Evolutionary conservation across 768 basidiomycete genomes (phyloP).

Genomic region (Boletus fagicola): DNA sequence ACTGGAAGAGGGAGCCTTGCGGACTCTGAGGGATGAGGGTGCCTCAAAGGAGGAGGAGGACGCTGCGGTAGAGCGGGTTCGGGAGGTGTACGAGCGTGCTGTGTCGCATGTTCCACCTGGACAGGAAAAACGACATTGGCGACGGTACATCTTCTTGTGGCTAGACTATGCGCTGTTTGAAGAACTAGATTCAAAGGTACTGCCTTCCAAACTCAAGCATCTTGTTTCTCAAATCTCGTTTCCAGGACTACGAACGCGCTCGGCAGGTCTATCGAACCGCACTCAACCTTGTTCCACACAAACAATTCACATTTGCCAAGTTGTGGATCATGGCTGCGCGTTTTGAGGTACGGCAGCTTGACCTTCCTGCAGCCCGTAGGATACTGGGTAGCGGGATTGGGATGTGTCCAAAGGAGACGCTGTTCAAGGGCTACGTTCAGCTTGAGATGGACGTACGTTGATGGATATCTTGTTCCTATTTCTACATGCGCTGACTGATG

Average conservation of each 20-base stretch:
- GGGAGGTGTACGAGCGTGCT: constrained; percentile 94
- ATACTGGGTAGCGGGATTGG: constrained; percentile 89
- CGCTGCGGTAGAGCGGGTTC: constrained; percentile 59
- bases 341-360: constrained; percentile 84
- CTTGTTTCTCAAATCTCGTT: constrained; percentile 1
- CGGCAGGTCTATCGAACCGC: constrained; percentile 93
- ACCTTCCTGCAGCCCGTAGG: constrained; percentile 82
- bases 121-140: constrained; percentile 88
- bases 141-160: constrained; percentile 91
- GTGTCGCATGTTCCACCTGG: constrained; percentile 96
- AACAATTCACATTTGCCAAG: constrained; percentile 96
- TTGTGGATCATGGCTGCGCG: constrained; percentile 91
- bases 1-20: constrained; percentile 84
- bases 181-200: constrained; percentile 90
- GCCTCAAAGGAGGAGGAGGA: constrained; percentile 69
- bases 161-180: constrained; percentile 95
- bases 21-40: constrained; percentile 73
- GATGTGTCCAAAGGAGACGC: constrained; percentile 91
- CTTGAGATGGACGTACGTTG: constrained; percentile 78
- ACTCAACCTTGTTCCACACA: constrained; percentile 87
- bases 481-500: constrained; percentile 7
- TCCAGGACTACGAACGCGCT: constrained; percentile 77
- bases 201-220: neutral
- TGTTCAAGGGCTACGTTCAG: constrained; percentile 96
- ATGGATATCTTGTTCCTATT: neutral